These are phyloP conservation scores for Peronospora destructor DNA, from an alignment of 352 stramenopile species.

Conservation along the genomic window DNA sequence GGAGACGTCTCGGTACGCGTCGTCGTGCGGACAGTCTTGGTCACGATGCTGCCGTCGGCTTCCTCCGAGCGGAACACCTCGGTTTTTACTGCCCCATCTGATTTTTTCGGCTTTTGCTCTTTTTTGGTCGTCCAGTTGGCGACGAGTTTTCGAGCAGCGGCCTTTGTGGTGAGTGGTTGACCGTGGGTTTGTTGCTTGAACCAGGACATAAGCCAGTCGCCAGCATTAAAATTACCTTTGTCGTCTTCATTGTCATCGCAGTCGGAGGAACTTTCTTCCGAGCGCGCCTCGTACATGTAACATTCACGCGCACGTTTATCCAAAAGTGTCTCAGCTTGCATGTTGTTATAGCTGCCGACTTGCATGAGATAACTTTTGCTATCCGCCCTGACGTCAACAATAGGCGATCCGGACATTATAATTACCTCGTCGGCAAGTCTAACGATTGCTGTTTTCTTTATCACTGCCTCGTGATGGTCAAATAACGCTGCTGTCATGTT, in stretches of 20 bases:
- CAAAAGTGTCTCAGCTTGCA: constrained; percentile 5
- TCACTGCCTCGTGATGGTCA: constrained; percentile 7
- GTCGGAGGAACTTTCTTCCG: constrained; percentile 1
- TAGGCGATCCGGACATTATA: constrained; percentile 24
- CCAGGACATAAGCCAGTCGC: constrained; percentile 29
- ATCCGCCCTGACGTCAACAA: constrained; percentile 6
- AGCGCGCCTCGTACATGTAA: constrained; percentile 22
- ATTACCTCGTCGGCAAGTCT: constrained; percentile 33
- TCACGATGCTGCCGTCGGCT: constrained; percentile 9
- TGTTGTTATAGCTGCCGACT: constrained; percentile 18
- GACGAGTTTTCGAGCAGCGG: constrained; percentile 18
- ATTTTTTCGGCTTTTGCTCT: neutral
- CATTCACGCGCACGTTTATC: constrained; percentile 10
- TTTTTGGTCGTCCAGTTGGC: constrained; percentile 11
- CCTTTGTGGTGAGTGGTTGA: constrained; percentile 26
- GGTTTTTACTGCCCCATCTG: constrained; percentile 6
- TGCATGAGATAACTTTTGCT: constrained; percentile 21
- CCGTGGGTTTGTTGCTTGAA: constrained; percentile 11
- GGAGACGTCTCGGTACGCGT: constrained; percentile 5
- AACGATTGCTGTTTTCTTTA: constrained; percentile 22
- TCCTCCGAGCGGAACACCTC: constrained; percentile 11
- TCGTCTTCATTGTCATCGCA: constrained; percentile 16
- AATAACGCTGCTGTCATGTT: constrained; percentile 20
- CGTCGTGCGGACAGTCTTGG: constrained; percentile 13
- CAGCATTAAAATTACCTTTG: constrained; percentile 17